A percentile compares a stretch with the other conserved stretches of the same genome.
phyloP scores from a whole-genome alignment of 2,329 filamentous ascomycete genomes.

The Aspergillus texensis region DNA sequence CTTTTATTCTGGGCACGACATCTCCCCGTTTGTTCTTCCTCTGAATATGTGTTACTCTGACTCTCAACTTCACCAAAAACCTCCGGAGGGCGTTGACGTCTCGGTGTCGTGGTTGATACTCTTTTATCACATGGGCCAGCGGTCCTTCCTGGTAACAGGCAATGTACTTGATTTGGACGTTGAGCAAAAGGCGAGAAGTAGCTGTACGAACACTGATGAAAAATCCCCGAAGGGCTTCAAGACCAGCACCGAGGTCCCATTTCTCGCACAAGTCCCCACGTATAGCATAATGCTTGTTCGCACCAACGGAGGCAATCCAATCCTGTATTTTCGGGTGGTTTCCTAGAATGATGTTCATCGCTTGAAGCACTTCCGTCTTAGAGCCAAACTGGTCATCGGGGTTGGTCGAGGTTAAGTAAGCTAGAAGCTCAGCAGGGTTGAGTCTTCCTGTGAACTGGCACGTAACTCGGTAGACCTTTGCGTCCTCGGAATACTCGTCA shows the following conservation, averaged over 20 bases:
- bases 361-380: conserved; percentile 57
- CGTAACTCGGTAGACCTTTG: conserved; percentile 39
- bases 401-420: conserved; percentile 45
- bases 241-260: conserved; percentile 51
- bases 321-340: conserved; percentile 48
- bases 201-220: conserved; percentile 64
- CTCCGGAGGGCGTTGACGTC: conserved; percentile 27
- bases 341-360: conserved; percentile 61
- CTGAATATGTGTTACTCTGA: conserved; percentile 44
- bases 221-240: conserved; percentile 63
- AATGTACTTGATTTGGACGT: conserved; percentile 63
- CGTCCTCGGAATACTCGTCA: conserved; percentile 33
- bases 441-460: conserved; percentile 39
- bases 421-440: conserved; percentile 45
- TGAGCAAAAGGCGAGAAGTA: conserved; percentile 60
- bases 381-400: conserved; percentile 41
- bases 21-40: conserved; percentile 39
- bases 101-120: conserved; percentile 29
- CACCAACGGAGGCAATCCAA: conserved; percentile 50
- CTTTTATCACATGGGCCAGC: conserved; percentile 42
- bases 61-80: conserved; percentile 46
- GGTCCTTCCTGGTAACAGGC: conserved; percentile 58
- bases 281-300: conserved; percentile 57
- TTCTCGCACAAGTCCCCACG: conserved; percentile 33
- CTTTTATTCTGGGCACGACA: conserved; percentile 45